Percentiles rank a stretch among this genome's conserved stretches.
Conservation (phyloP, 2,329 filamentous ascomycete genomes). For the Aspergillus sp. region DNA sequence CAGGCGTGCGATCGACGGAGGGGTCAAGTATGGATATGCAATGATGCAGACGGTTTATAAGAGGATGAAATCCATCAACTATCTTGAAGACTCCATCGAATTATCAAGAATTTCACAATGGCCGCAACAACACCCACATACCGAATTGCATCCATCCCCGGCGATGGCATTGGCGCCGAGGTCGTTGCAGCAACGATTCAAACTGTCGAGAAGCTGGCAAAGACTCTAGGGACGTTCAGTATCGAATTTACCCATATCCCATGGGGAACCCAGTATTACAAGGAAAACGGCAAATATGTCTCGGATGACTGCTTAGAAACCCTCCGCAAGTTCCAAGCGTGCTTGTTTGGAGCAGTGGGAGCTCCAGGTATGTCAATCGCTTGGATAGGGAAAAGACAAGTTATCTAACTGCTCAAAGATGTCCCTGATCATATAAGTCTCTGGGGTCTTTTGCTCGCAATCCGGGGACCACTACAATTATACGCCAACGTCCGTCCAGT, state of each 20-base stretch:
- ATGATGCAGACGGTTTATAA: too few species aligned
- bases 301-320: constrained; percentile 47
- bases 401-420: neutral
- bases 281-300: constrained; percentile 50
- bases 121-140: constrained; percentile 24
- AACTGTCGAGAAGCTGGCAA: constrained; percentile 43
- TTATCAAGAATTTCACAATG: too few species aligned
- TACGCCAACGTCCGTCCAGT: constrained; percentile 66
- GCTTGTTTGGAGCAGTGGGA: constrained; percentile 58
- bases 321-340: constrained; percentile 49
- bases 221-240: constrained; percentile 39
- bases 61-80: too few species aligned
- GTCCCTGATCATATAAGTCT: constrained; percentile 56
- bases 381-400: too few species aligned
- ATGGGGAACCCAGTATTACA: constrained; percentile 37
- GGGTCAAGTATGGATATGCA: too few species aligned
- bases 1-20: too few species aligned
- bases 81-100: too few species aligned
- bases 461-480: constrained; percentile 63
- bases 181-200: constrained; percentile 55
- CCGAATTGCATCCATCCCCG: constrained; percentile 57
- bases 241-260: constrained; percentile 48
- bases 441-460: constrained; percentile 63
- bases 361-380: constrained; percentile 41
- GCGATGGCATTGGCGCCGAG: constrained; percentile 61